phyloP scores from a whole-genome alignment of 352 stramenopile genomes.

The Blastocystis sp. region DNA sequence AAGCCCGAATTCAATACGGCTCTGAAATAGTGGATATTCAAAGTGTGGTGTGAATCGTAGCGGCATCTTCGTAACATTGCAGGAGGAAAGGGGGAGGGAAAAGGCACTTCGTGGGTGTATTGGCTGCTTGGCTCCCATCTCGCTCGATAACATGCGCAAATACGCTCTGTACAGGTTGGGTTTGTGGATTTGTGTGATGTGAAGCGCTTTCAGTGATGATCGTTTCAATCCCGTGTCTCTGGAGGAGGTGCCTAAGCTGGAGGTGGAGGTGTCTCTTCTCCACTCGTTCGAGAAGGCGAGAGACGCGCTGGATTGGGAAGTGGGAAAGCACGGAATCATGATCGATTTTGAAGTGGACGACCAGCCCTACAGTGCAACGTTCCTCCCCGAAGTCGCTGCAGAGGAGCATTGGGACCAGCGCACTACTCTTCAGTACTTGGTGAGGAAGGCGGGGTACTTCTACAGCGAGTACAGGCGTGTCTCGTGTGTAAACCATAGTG shows the following conservation, averaged over 20 bases:
- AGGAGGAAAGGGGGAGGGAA: constrained; percentile 16
- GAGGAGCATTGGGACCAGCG: constrained; percentile 65
- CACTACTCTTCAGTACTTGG: constrained; percentile 57
- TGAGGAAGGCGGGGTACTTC: constrained; percentile 64
- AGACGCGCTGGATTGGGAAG: constrained; percentile 54
- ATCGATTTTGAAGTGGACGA: constrained; percentile 73
- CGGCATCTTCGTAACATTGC: constrained; percentile 71
- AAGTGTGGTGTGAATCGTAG: background rate
- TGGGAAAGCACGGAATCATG: constrained; percentile 73
- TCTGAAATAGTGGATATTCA: constrained; percentile 58
- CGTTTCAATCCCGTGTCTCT: constrained; percentile 49
- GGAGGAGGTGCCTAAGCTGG: constrained; percentile 52
- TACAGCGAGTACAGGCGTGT: background rate
- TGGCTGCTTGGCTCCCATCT: constrained; percentile 58
- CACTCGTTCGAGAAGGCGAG: constrained; percentile 63
- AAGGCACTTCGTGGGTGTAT: constrained; percentile 65
- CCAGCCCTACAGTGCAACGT: constrained; percentile 38
- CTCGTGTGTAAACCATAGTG: constrained; percentile 8
- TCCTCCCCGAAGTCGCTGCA: constrained; percentile 64
- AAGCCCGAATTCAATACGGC: constrained; percentile 60
- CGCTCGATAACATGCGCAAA: constrained; percentile 49
- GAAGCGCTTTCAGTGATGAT: constrained; percentile 64
- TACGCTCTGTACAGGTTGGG: constrained; percentile 66
- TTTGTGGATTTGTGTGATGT: background rate
- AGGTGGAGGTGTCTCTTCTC: constrained; percentile 54